Evolutionary conservation across 2,329 filamentous ascomycete species (phyloP), one percentile per base, ranked within the genome.

Genomic region (Teratosphaeria gauchensis): DNA sequence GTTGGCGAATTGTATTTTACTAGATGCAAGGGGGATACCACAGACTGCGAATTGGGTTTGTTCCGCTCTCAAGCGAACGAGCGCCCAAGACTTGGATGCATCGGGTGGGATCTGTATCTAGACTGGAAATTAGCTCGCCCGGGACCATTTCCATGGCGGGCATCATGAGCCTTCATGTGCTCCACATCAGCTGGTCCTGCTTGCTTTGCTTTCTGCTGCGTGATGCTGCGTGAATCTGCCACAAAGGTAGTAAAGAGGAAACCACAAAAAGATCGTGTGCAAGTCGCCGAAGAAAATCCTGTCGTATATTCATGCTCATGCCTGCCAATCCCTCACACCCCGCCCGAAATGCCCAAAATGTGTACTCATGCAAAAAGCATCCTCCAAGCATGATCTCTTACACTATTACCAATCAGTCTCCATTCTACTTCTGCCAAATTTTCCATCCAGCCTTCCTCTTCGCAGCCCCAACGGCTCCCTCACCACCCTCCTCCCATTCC

Each of bases 401-500:
- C 2, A 35, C 33, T 35, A 35, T 14, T 35, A 35, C n/a, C 33
- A 35, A 35, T 28, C 24, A 28, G 24, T 28, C 24, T 28, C 24
- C 24, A 28, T 19, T 16, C 19, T 28, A 21, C 21, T 54, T 60
- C 61, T 61, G 59, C 68, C 65, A 63, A 59, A 65, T 62, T 65
- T 67, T 69, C 67, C 63, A 68, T 33, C 62, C 48, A 30, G n/a
- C 52, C 56, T 54, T 56, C 48, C 55, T 56, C 53, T 55, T 58
- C 51, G 52, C 56, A 11, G 51, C 12, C 57, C 55, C 56, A 52
- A n/a, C 53, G 11, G 21, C 11, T 11, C 30, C 30, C 12, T 21
- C 56, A n/a, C 30, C 56, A 30, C 53, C 51, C 33, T 53, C 46
- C 16, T 32, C 46, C 55, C 58, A 68, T 71, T 35, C 71, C 72